These are phyloP conservation scores for Alectoria sarmentosa DNA, from an alignment of 495 filamentous ascomycete species.

Conservation along the genomic window DNA sequence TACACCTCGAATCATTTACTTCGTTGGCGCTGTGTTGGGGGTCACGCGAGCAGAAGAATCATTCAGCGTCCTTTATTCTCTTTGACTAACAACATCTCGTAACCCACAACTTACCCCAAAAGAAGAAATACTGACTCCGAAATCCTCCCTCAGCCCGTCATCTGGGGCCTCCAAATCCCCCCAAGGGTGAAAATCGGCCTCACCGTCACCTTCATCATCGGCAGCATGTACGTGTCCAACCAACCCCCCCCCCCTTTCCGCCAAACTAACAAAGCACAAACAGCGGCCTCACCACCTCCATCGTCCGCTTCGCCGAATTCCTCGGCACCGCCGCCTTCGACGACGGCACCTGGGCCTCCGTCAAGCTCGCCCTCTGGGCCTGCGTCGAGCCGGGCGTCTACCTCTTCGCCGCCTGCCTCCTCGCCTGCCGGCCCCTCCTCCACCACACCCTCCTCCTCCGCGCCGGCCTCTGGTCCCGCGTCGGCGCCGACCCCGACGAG, in stretches of 20 bases:
- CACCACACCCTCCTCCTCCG: too few relatives aligned
- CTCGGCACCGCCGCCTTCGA: conserved; percentile 15
- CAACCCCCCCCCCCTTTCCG: too few relatives aligned
- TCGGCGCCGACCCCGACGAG: neutral
- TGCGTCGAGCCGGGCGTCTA: conserved; percentile 37
- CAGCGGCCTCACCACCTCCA: too few relatives aligned
- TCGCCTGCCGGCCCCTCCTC: conserved; percentile 37
- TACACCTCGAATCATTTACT: too few relatives aligned
- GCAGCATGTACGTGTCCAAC: conserved; percentile 35
- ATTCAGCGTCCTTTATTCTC: too few relatives aligned
- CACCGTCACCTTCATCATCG: conserved; percentile 35
- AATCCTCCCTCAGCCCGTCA: conserved; percentile 29
- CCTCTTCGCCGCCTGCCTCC: conserved; percentile 38
- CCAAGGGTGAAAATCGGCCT: conserved; percentile 33
- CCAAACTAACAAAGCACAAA: too few relatives aligned
- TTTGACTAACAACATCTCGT: too few relatives aligned
- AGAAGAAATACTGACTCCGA: conserved; percentile 26
- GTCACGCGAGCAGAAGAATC: too few relatives aligned
- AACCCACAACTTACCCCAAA: conserved; percentile 31
- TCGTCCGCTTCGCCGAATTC: conserved; percentile 31
- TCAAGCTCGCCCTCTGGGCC: conserved; percentile 31
- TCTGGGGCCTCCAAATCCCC: conserved; percentile 30
- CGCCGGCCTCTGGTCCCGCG: neutral
- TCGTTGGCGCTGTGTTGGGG: too few relatives aligned
- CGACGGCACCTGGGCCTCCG: conserved; percentile 29